Evolutionary conservation across 2,329 filamentous ascomycete genomes (phyloP).

Genomic region (Chaetomium olivaceum): DNA sequence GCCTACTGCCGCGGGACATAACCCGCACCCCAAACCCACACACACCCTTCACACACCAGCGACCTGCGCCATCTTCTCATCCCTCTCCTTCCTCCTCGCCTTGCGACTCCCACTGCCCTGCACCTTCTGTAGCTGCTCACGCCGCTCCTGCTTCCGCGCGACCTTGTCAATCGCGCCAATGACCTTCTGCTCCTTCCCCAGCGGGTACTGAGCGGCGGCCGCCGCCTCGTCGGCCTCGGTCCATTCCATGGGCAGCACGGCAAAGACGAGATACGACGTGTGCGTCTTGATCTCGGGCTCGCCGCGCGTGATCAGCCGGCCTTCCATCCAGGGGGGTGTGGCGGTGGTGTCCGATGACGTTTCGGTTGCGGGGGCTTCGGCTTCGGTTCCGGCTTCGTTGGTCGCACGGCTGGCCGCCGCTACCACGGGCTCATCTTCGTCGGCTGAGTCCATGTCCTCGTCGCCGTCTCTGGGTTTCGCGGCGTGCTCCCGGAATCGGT

Average conservation of each 20-base stretch:
- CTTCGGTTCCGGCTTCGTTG: too few species aligned
- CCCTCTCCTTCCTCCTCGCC: constrained; percentile 31
- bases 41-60: constrained; percentile 2
- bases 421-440: constrained; percentile 15
- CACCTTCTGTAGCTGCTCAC: constrained; percentile 47
- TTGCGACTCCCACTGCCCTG: constrained; percentile 24
- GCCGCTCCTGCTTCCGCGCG: constrained; percentile 57
- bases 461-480: constrained; percentile 38
- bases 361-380: constrained; percentile 35
- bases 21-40: too few species aligned
- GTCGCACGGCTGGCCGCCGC: too few species aligned
- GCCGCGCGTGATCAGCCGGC: constrained; percentile 74
- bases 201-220: constrained; percentile 64
- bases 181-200: constrained; percentile 51
- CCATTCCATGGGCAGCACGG: constrained; percentile 85
- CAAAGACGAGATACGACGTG: constrained; percentile 96
- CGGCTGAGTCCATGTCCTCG: constrained; percentile 23
- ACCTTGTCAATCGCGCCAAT: constrained; percentile 57
- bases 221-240: constrained; percentile 74
- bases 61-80: constrained; percentile 28
- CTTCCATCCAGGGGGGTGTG: constrained; percentile 71
- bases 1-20: not conserved
- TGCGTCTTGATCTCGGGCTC: constrained; percentile 93
- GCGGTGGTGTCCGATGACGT: constrained; percentile 20
- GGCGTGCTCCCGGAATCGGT: constrained; percentile 58